Conservation (phyloP, 495 filamentous ascomycete genomes). For the Talaromyces trachyspermus region DNA sequence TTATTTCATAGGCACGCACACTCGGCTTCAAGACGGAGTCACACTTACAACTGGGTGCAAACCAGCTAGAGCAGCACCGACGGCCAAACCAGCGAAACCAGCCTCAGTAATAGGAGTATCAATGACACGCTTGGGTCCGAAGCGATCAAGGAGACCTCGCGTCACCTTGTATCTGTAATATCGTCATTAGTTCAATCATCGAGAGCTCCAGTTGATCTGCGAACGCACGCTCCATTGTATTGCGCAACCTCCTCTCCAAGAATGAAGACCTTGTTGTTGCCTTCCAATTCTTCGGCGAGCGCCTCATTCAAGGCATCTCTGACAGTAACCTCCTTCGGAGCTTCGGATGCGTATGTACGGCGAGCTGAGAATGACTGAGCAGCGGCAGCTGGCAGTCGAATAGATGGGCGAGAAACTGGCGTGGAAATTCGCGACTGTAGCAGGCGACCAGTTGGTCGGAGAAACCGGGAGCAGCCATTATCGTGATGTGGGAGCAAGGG, state of each 20-base stretch:
- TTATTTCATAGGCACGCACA: too few species aligned
- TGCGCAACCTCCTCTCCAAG: slow-evolving; percentile 97
- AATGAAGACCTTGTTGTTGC: slow-evolving; percentile 88
- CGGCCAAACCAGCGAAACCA: slow-evolving; percentile 85
- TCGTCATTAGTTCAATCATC: background rate
- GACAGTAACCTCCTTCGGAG: slow-evolving; percentile 85
- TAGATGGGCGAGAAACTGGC: slow-evolving; percentile 43
- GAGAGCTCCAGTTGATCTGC: slow-evolving; percentile 3
- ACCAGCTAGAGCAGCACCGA: slow-evolving; percentile 89
- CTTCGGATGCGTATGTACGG: slow-evolving; percentile 43
- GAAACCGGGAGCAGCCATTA: slow-evolving; percentile 63
- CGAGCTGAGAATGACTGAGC: slow-evolving; percentile 36
- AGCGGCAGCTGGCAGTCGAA: slow-evolving; percentile 38
- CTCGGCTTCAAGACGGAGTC: background rate
- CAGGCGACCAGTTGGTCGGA: slow-evolving; percentile 74
- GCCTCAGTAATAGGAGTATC: slow-evolving; percentile 98
- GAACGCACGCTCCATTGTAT: slow-evolving; percentile 86
- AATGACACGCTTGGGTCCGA: slow-evolving; percentile 95
- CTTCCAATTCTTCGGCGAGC: slow-evolving; percentile 92
- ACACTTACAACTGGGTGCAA: slow-evolving; percentile 82
- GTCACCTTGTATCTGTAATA: slow-evolving; percentile 85
- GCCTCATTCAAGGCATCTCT: slow-evolving; percentile 97
- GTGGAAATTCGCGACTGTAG: slow-evolving; percentile 55
- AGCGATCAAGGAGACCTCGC: slow-evolving; percentile 91
- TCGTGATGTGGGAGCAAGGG: slow-evolving; percentile 14